Evolutionary conservation across 495 filamentous ascomycete genomes (phyloP).

Genomic region (Elaphomyces granulatus): DNA sequence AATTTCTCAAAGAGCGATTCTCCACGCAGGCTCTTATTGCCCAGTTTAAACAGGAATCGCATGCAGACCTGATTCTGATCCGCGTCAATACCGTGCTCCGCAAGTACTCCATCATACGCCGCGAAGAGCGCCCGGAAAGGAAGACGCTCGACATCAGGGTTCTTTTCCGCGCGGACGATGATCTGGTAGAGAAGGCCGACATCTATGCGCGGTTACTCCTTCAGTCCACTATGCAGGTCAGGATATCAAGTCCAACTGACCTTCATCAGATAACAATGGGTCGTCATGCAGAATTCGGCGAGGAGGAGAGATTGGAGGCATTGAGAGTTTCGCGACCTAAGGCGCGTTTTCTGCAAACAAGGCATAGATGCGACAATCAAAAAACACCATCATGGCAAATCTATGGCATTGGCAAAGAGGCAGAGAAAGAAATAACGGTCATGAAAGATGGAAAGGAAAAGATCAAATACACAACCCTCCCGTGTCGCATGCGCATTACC

Average conservation of each 20-base stretch:
- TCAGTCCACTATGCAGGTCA: not conserved
- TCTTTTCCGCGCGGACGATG: conserved; percentile 50
- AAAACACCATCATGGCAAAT: conserved; percentile 30
- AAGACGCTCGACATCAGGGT: conserved; percentile 46
- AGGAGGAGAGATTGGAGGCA: conserved; percentile 41
- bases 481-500: no score
- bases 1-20: conserved; percentile 50
- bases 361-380: conserved; percentile 35
- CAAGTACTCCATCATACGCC: conserved; percentile 61
- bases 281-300: conserved; percentile 36
- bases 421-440: conserved; percentile 5
- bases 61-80: conserved; percentile 61
- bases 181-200: conserved; percentile 66
- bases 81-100: conserved; percentile 48
- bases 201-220: conserved; percentile 37
- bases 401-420: conserved; percentile 8
- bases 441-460: no score
- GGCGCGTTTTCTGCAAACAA: conserved; percentile 37
- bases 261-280: conserved; percentile 47
- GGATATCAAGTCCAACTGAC: conserved; percentile 24
- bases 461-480: no score
- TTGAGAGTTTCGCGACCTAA: conserved; percentile 41
- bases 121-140: conserved; percentile 69
- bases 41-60: conserved; percentile 69
- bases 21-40: conserved; percentile 36